Evolutionary conservation across 108 stramenopile genomes (phyloP), one percentile per base, ranked within the genome.

Genomic region (Aurantiochytrium sp.): DNA sequence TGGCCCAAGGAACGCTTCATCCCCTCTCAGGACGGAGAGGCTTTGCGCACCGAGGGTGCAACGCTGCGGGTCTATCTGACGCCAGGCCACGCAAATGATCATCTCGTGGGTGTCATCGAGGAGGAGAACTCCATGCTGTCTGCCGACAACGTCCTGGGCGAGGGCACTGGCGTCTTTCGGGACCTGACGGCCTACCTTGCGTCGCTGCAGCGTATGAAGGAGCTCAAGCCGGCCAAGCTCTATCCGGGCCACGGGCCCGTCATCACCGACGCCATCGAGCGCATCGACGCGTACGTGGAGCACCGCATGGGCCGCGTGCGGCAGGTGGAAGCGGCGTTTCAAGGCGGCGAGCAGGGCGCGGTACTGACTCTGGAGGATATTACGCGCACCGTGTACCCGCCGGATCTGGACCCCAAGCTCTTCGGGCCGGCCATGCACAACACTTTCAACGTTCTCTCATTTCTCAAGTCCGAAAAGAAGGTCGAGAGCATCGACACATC

Each of bases 221-320:
- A 48, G 10, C n/a, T 48, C 21, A 24, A 53, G 52, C 85, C 85
- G 24, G 27, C 21, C 42, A 52, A 24, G 34, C 48, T 85, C 85
- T 85, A 85, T n/a, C 48, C 45, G 4, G 85, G 85, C 15, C 85
- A 85, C 36, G 85, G 85, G 0, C 52, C 48, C 31, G 12, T 52
- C 8, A n/a, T 85, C 4, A 19, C 4, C 0, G 85, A 52, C 27
- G 85, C 41, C 15, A 17, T 30, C 17, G 85, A 24, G 21, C 37
- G 42, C n/a, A 81, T 81, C 22, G 24, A 45, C 69, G 69, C 37
- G 15, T 81, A 81, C 22, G 27, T 81, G 37, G 69, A 81, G 22
- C 69, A 81, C 42, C 69, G 69, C 37, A 39, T 81, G 69, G 42
- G 41, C 4, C 69, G 69, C 42, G 69, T 81, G 8, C 69, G 69